Evolutionary conservation across 176 grass and related monocot species (phyloP), one percentile per base, ranked within the genome.

Genomic region (Cenchrus purpureus): DNA sequence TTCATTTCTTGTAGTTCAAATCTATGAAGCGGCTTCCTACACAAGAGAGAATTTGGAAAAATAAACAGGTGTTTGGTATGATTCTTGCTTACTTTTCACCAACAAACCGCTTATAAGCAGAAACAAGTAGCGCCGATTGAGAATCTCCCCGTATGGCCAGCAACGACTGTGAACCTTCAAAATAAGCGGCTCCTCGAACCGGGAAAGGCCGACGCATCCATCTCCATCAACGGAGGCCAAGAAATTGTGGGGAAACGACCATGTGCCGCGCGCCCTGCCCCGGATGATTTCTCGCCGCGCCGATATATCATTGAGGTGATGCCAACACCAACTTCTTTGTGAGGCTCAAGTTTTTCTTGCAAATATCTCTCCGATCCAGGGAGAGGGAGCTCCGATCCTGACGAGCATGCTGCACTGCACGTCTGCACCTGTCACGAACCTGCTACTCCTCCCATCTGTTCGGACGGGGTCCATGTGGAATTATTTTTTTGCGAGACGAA

Each of bases 241-340:
- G 32, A 53, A 29, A n/a, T 13, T 55, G 77, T 20, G 32, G 77
- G 7, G 84, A 80, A 86, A 73, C 68, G 84, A 80, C 58, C 44
- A 80, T 46, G 77, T 55, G 68, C 15, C n/a, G 58, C 22, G 37
- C 37, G 37, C 37, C 37, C 44, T 11, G 46, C n/a, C 22, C 43
- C 31, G 31, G 31, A 59, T 59, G 57, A 59, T 19, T 1, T 17
- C 19, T 8, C 22, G 22, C 22, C 0, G 22, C 22, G 22, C 22
- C 22, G 22, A 25, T 25, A 25, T 25, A 22, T 22, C 58, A 25
- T 10, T 4, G 56, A 58, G 57, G 57, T 10, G 20, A 32, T 34
- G 46, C 12, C 71, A 10, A 6, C 12, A 16, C 63, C 63, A 66
- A 37, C 63, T 34, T 66, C 31, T 14, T 0, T 13, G 45, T 73